Evolutionary conservation across 495 filamentous ascomycete species (phyloP).

Genomic region (Aspergillus hancockii): DNA sequence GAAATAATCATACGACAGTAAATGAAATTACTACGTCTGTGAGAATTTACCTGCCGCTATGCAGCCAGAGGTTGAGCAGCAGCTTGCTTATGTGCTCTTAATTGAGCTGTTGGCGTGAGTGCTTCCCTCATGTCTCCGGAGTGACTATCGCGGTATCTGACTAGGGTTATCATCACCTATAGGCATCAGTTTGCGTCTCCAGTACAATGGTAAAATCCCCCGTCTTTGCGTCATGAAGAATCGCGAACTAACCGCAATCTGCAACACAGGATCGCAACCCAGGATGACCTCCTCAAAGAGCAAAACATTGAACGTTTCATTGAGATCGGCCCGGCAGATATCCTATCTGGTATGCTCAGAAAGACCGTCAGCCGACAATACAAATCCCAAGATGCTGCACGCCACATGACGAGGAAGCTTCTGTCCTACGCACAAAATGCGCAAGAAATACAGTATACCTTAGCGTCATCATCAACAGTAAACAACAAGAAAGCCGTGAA

Average conservation of each 20-base stretch:
- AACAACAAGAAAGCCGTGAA: not conserved
- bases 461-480: not conserved
- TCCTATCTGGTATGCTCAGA: constrained; percentile 93
- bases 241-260: not conserved
- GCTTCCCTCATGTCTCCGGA: not conserved
- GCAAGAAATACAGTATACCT: not conserved
- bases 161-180: not conserved
- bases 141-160: not conserved
- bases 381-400: constrained; percentile 93
- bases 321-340: constrained; percentile 93
- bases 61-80: constrained; percentile 58
- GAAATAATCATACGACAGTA: not conserved
- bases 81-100: constrained; percentile 92
- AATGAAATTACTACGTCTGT: not conserved
- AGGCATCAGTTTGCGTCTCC: constrained; percentile 89
- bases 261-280: constrained; percentile 71
- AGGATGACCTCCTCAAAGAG: constrained; percentile 94
- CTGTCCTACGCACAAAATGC: constrained; percentile 66
- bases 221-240: not conserved
- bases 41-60: not conserved
- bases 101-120: constrained; percentile 86
- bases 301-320: constrained; percentile 93
- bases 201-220: constrained; percentile 66
- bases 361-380: constrained; percentile 91
- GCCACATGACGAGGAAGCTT: constrained; percentile 36